phyloP scores from a whole-genome alignment of 805 yeast genomes.

The Kuraishia ogatae region DNA sequence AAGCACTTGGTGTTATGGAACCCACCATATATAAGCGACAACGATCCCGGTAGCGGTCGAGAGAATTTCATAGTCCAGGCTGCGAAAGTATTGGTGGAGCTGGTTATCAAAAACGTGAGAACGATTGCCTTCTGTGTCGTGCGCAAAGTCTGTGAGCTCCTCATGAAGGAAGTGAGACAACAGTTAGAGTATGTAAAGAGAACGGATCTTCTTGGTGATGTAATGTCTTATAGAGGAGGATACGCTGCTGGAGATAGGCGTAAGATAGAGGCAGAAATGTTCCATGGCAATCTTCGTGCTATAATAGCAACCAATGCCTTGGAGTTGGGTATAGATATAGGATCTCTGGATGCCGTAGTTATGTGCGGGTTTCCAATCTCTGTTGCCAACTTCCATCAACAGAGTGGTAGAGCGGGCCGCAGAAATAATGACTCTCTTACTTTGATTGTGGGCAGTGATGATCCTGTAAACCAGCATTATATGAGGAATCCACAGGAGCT shows the following conservation, averaged over 20 bases:
- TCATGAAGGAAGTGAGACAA: slow-evolving; percentile 77
- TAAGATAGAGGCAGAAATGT: slow-evolving; percentile 83
- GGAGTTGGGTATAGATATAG: slow-evolving; percentile 93
- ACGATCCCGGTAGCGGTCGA: slow-evolving; percentile 51
- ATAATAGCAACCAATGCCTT: slow-evolving; percentile 92
- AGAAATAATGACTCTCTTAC: slow-evolving; percentile 80
- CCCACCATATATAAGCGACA: slow-evolving; percentile 61
- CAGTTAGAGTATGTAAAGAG: slow-evolving; percentile 35
- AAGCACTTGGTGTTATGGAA: slow-evolving; percentile 78
- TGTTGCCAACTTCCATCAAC: slow-evolving; percentile 84
- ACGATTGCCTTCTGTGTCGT: slow-evolving; percentile 89
- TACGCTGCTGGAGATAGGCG: slow-evolving; percentile 82
- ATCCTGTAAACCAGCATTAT: slow-evolving; percentile 82
- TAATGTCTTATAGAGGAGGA: slow-evolving; percentile 95
- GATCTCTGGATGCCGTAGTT: slow-evolving; percentile 84
- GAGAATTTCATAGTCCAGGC: slow-evolving; percentile 69
- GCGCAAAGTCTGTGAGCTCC: slow-evolving; percentile 74
- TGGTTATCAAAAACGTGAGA: slow-evolving; percentile 57
- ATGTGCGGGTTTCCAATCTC: slow-evolving; percentile 91
- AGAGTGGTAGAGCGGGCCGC: slow-evolving; percentile 96
- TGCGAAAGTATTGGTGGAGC: slow-evolving; percentile 60
- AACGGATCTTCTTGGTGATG: slow-evolving; percentile 43
- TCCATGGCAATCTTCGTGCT: slow-evolving; percentile 75
- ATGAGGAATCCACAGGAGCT: slow-evolving; percentile 59
- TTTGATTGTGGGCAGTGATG: slow-evolving; percentile 70